Conservation (phyloP, 768 basidiomycete species). For the Lentinus tigrinus region DNA sequence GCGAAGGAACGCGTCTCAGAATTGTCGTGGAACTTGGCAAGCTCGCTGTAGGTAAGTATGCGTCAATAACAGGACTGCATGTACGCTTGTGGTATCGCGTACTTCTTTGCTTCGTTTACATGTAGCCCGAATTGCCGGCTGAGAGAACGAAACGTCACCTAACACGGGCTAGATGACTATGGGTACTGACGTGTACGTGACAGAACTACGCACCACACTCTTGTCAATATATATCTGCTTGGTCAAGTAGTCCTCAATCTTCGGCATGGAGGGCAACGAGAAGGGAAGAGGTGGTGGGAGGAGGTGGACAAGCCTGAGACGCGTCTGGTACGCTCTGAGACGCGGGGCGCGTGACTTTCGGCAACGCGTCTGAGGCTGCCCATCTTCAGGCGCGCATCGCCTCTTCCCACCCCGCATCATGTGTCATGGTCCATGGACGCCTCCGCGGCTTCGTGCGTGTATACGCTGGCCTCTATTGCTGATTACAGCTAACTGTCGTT, state of each 20-base stretch:
- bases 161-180: not conserved
- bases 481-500: no score
- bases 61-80: not conserved
- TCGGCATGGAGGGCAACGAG: not conserved
- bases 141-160: conserved; percentile 81
- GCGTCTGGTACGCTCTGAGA: not conserved
- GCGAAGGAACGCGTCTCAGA: conserved; percentile 49
- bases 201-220: conserved; percentile 36
- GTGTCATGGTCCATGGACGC: no score
- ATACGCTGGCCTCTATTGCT: no score
- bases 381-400: not conserved
- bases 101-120: conserved; percentile 82
- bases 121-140: conserved; percentile 71
- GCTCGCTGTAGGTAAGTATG: conserved; percentile 45
- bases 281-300: not conserved
- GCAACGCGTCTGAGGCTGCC: conserved; percentile 15
- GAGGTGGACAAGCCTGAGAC: not conserved
- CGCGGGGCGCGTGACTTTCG: conserved; percentile 13
- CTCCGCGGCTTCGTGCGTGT: no score
- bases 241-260: conserved; percentile 38
- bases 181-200: not conserved
- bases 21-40: conserved; percentile 55
- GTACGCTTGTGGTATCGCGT: conserved; percentile 19
- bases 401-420: no score
- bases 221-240: conserved; percentile 47